Base-by-base conservation (phyloP, 345 rosid species). In the Eucalyptus regnans region DNA sequence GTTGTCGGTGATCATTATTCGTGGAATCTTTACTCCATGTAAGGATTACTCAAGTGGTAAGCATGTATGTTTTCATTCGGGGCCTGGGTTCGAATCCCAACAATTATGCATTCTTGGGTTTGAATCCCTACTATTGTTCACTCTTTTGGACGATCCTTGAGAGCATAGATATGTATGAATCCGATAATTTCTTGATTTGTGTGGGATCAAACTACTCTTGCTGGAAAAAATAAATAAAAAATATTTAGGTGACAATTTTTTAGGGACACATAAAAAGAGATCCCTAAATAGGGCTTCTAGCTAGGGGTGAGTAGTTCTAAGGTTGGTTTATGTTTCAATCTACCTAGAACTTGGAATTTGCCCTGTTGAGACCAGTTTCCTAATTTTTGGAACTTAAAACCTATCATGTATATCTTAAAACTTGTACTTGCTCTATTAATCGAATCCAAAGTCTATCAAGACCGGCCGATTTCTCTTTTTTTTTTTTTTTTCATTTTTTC, bases 331-430 rank as follows among this genome's bases (percentile, higher is more conserved):
- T 2, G 11, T 54, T 20, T 16, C 8, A 51, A 51, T 3, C 11
- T 8, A 52, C 18, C 4, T 54, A 7, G 58, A 54, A 54, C 25
- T 9, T 20, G 0, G 1, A 54, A 54, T 54, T 22, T 54, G 8
- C 1, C 1, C 20, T 16, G 8, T 51, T 16, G 1, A 6, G 20
- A 51, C 1, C 7, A 8, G 1, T 16, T 51, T 50, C 6, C 20
- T 3, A 7, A 1, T 52, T 17, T 52, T 52, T 56, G 5, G 4
- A 22, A 56, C 5, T 9, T 22, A 2, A 56, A 56, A 56, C 27
- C 60, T 9, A 56, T 56, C 8, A 17, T 52, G 56, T 52, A 52
- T 52, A 52, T 3, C 3, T 52, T 52, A 52, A 52, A 52, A 52
- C 3, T 52, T 52, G 9, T 7, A 18, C 23, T 0, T 52, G 9